Conservation (phyloP, 176 grass and related monocot species). For the Lolium perenne region DNA sequence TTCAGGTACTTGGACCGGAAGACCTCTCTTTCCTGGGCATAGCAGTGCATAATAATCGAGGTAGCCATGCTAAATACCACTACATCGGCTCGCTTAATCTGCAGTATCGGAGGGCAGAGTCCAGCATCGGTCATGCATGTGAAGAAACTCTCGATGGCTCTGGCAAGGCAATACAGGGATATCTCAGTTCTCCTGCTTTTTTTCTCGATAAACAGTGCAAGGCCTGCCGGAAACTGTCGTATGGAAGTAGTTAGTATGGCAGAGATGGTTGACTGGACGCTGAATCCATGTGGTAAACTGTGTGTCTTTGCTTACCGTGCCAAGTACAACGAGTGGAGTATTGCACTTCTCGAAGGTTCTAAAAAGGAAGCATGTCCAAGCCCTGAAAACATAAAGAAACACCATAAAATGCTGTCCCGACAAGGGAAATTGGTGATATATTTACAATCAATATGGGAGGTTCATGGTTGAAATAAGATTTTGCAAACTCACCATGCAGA, state of each 20-base stretch:
- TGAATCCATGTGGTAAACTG: not conserved
- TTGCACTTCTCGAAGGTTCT: slow-evolving; percentile 69
- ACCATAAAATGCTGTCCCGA: slow-evolving; percentile 30
- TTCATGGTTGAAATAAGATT: not conserved
- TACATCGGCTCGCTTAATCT: slow-evolving; percentile 82
- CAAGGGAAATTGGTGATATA: slow-evolving; percentile 2
- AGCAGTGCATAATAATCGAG: slow-evolving; percentile 95
- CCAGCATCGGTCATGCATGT: slow-evolving; percentile 82
- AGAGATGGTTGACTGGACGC: slow-evolving; percentile 1
- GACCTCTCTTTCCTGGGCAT: slow-evolving; percentile 92
- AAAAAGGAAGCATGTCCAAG: slow-evolving; percentile 92
- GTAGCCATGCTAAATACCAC: slow-evolving; percentile 85
- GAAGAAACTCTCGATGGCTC: slow-evolving; percentile 94
- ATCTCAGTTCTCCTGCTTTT: slow-evolving; percentile 92
- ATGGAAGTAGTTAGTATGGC: slow-evolving; percentile 32
- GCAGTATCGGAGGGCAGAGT: slow-evolving; percentile 71
- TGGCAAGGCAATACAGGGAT: slow-evolving; percentile 87
- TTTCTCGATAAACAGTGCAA: slow-evolving; percentile 95
- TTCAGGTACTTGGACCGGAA: slow-evolving; percentile 95
- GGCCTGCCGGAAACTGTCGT: slow-evolving; percentile 75
- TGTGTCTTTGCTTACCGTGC: slow-evolving; percentile 55
- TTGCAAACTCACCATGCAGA: slow-evolving; percentile 78
- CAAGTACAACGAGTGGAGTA: slow-evolving; percentile 72
- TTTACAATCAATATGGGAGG: not conserved
- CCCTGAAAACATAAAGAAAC: slow-evolving; percentile 61